Evolutionary conservation across 1,139 yeast species (phyloP), one percentile per base, ranked within the genome.

Genomic region (Candida tropicalis): DNA sequence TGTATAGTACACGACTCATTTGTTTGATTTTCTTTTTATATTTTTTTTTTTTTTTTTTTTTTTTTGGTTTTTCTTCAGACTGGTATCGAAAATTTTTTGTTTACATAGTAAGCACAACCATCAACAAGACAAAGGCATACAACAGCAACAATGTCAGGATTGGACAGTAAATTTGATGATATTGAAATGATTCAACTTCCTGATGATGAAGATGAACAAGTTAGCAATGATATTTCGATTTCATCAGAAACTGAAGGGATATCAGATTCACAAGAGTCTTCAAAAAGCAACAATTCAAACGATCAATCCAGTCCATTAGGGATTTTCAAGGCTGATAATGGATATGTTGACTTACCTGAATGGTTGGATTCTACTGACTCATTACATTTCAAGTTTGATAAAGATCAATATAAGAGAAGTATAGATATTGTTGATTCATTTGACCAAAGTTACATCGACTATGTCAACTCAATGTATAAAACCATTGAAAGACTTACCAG

Each of bases 141-240:
- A 29, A 12, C 10, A 10, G 20, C 27, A 11, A 25, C 29, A 34
- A 45, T 45, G 48, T 32, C 37, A 18, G 44, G 38, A 29, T 31
- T 52, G 31, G 44, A 45, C 40, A 43, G 54, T 41, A 58, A 53
- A 25, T 70, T 65, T 49, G 73, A 65, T 34, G 77, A 73, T 46
- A 71, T 73, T 26, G 78, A 73, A 47, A 71, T 73, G 77, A 59
- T 74, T 40, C 77, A 73, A 38, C 65, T 73, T 20, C 76, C 75
- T 39, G 66, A 31, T 10, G 35, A 31, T 10, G 23, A 17, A 5
- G 24, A 18, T 13, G 41, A 37, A 11, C 41, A 39, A 12, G 25
- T 12, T 9, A 37, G 17, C 35, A 29, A 20, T 24, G 43, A 33
- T 17, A 56, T 55, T 13, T 40, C 55, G 5, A 51, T 59, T 22